Conservation (phyloP, 169 alveolate species). For the Cryptosporidium sp. region DNA sequence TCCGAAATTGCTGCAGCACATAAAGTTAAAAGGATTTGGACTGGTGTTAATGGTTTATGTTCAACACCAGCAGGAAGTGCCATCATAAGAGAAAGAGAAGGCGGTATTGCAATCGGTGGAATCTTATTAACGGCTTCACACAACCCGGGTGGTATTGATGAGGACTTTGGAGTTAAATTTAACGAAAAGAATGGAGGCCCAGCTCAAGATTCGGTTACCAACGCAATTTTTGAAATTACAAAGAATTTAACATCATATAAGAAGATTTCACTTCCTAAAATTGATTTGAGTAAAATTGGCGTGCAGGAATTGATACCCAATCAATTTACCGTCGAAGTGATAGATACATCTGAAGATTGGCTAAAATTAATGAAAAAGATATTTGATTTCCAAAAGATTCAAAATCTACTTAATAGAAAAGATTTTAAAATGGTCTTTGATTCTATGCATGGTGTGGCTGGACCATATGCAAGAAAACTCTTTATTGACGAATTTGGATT, state of each 20-base stretch:
- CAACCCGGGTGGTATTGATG: slow-evolving; percentile 95
- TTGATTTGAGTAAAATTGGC: slow-evolving; percentile 77
- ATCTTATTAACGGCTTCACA: slow-evolving; percentile 94
- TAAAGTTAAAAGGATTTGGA: slow-evolving; percentile 84
- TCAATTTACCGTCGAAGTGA: slow-evolving; percentile 85
- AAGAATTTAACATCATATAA: slow-evolving; percentile 78
- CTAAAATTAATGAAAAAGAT: slow-evolving; percentile 85
- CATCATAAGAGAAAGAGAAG: slow-evolving; percentile 88
- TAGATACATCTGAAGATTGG: slow-evolving; percentile 89
- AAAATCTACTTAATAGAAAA: slow-evolving; percentile 82
- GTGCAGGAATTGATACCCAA: slow-evolving; percentile 66
- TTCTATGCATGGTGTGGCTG: slow-evolving; percentile 93
- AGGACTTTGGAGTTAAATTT: slow-evolving; percentile 95
- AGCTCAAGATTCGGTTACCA: slow-evolving; percentile 88
- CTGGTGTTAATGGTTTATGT: slow-evolving; percentile 90
- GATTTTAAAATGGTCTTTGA: slow-evolving; percentile 90
- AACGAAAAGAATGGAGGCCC: slow-evolving; percentile 94
- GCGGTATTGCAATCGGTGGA: slow-evolving; percentile 91
- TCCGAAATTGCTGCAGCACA: slow-evolving; percentile 89
- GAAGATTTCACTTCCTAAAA: slow-evolving; percentile 70
- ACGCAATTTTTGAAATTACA: slow-evolving; percentile 83
- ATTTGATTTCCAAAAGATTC: slow-evolving; percentile 90
- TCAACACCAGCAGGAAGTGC: slow-evolving; percentile 95
- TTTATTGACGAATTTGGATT: slow-evolving; percentile 88
- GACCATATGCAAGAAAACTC: slow-evolving; percentile 91